phyloP scores from a whole-genome alignment of 2,329 filamentous ascomycete species.

The Colletotrichum sp. region DNA sequence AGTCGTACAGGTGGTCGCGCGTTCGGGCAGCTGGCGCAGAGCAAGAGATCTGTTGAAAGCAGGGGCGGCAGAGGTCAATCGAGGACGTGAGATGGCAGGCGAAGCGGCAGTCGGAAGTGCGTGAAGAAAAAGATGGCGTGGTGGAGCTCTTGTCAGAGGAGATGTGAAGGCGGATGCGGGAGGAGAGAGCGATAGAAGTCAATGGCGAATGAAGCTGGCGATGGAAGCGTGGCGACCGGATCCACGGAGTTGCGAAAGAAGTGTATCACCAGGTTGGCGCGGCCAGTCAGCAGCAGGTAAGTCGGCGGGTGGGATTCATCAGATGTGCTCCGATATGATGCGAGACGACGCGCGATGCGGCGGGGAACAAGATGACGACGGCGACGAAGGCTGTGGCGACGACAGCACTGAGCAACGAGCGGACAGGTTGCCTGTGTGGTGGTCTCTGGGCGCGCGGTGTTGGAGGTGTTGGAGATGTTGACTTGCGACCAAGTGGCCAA shows the following conservation, averaged over 20 bases:
- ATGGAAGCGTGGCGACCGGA: slow-evolving; percentile 3
- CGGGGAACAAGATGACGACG: background rate
- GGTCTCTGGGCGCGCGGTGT: background rate
- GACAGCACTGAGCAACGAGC: background rate
- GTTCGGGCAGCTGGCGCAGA: background rate
- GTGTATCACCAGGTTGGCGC: background rate
- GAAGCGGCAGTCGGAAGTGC: background rate
- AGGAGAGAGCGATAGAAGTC: background rate
- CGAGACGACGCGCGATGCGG: background rate
- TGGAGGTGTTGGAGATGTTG: background rate
- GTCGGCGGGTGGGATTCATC: background rate
- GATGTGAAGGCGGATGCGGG: background rate
- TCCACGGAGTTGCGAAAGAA: background rate
- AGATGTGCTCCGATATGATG: background rate
- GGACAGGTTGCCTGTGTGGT: background rate
- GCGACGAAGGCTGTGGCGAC: background rate
- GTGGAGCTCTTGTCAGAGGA: background rate
- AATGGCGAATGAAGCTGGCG: background rate
- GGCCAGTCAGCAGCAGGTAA: slow-evolving; percentile 3
- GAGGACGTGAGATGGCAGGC: background rate
- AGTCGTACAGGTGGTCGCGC: background rate
- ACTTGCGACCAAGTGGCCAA: slow-evolving; percentile 1
- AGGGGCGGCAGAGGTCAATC: background rate
- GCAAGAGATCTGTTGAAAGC: background rate
- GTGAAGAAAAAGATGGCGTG: background rate